Conservation (phyloP, 345 rosid genomes). For the Citrus trifoliata region DNA sequence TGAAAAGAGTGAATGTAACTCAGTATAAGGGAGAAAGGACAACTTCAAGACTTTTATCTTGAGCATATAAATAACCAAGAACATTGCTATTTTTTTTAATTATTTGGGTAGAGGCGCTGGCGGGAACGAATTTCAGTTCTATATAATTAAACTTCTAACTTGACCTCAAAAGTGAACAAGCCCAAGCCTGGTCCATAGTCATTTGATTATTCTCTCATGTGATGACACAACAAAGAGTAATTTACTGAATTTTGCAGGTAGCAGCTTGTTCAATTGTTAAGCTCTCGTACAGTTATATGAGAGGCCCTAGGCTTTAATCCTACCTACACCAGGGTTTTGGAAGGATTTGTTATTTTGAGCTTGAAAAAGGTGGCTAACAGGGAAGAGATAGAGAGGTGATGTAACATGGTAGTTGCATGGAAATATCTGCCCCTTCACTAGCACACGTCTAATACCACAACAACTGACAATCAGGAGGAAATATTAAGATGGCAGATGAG, state of each 20-base stretch:
- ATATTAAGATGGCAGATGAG: background rate
- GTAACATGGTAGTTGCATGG: background rate
- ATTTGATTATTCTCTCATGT: background rate
- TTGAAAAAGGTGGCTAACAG: background rate
- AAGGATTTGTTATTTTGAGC: background rate
- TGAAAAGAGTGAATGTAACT: background rate
- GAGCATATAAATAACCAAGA: background rate
- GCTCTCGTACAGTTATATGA: background rate
- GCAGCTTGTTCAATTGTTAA: background rate
- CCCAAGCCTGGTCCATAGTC: background rate
- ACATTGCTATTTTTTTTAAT: background rate
- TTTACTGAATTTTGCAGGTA: background rate
- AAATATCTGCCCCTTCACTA: background rate
- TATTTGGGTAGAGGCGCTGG: too few species aligned
- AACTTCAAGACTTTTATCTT: background rate
- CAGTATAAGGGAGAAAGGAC: background rate
- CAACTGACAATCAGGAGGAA: background rate
- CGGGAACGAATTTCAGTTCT: too few species aligned
- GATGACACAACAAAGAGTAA: background rate
- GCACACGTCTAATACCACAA: background rate
- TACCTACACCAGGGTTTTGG: background rate
- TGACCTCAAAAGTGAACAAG: background rate
- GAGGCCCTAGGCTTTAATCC: background rate
- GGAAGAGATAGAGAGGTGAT: background rate
- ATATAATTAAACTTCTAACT: too few species aligned